Conservation (phyloP, 257 asterid species). For the Perilla frutescens region DNA sequence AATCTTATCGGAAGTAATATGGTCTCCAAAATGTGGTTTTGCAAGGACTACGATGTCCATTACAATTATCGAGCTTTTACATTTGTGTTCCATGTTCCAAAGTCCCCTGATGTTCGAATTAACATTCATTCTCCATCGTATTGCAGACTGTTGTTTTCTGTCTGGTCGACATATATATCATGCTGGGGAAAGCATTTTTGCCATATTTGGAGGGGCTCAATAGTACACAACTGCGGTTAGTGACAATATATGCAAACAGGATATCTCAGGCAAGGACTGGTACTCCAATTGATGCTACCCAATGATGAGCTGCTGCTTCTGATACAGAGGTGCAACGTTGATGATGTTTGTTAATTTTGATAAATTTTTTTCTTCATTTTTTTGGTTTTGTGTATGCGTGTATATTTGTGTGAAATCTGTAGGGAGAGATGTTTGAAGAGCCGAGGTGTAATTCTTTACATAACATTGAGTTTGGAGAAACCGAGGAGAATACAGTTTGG, state of each 20-base stretch:
- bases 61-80: not conserved
- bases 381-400: conserved; percentile 45
- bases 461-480: conserved; percentile 31
- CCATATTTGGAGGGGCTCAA: conserved; percentile 95
- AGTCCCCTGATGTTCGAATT: conserved; percentile 1
- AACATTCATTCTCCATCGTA: conserved; percentile 26
- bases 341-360: conserved; percentile 43
- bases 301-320: conserved; percentile 42
- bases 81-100: not conserved
- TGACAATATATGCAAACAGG: conserved; percentile 94
- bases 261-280: conserved; percentile 99
- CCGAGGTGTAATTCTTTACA: conserved; percentile 38
- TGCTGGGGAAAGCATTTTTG: conserved; percentile 93
- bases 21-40: not conserved
- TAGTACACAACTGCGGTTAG: conserved; percentile 86
- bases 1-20: not conserved
- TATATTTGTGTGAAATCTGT: conserved; percentile 46
- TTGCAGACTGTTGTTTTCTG: conserved; percentile 98
- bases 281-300: conserved; percentile 68
- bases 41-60: not conserved
- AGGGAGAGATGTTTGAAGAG: conserved; percentile 31
- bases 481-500: conserved; percentile 24
- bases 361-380: conserved; percentile 32
- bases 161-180: conserved; percentile 92
- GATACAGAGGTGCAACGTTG: conserved; percentile 30